Evolutionary conservation across 2,329 filamentous ascomycete genomes (phyloP).

Genomic region (Penicillium brasilianum): DNA sequence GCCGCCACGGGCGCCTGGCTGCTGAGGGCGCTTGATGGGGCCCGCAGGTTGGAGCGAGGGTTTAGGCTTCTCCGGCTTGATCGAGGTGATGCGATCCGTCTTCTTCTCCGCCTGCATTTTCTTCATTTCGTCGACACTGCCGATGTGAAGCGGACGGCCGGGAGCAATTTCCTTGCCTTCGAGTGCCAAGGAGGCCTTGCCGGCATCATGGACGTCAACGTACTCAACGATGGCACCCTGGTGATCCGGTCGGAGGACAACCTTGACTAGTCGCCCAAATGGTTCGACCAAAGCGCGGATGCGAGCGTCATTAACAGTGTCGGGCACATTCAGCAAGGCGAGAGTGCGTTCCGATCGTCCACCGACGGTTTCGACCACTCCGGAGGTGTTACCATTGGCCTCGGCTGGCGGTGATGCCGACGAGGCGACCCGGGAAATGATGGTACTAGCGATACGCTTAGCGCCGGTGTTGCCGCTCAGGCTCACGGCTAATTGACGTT

Average conservation of each 20-base stretch:
- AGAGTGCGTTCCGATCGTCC: conserved; percentile 70
- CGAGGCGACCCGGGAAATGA: conserved; percentile 47
- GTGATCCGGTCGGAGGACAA: conserved; percentile 79
- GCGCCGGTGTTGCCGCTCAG: conserved; percentile 52
- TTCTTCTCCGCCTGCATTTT: conserved; percentile 49
- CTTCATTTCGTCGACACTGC: conserved; percentile 59
- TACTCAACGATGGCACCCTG: conserved; percentile 88
- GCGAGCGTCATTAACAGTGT: conserved; percentile 88
- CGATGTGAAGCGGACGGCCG: conserved; percentile 52
- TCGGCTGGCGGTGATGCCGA: conserved; percentile 45
- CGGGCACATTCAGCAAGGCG: conserved; percentile 82
- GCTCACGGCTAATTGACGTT: conserved; percentile 70
- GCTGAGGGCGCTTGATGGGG: conserved; percentile 53
- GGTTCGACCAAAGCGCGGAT: conserved; percentile 74
- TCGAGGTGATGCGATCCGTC: conserved; percentile 37
- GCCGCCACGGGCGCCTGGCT: conserved; percentile 49
- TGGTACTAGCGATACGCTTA: conserved; percentile 52
- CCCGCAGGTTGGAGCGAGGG: conserved; percentile 38
- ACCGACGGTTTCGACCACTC: conserved; percentile 49
- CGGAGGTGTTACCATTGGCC: conserved; percentile 37
- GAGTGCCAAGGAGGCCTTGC: conserved; percentile 59
- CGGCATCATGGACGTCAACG: conserved; percentile 69
- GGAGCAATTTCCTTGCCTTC: conserved; percentile 53
- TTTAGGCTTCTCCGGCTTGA: conserved; percentile 48
- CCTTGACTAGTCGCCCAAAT: conserved; percentile 72